Evolutionary conservation across 2,329 filamentous ascomycete species (phyloP).

Genomic region (Aspergillus pseudonomiae): DNA sequence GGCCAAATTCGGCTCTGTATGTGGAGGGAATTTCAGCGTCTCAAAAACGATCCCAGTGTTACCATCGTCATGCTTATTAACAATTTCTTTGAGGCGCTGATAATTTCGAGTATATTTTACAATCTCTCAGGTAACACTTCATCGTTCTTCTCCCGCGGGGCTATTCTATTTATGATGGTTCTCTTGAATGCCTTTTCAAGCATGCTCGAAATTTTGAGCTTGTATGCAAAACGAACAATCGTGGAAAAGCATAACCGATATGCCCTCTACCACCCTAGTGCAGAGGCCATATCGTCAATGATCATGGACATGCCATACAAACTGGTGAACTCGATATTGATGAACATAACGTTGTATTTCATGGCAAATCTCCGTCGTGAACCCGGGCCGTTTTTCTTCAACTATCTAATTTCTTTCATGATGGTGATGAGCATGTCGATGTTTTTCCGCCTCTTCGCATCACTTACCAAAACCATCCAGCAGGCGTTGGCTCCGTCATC

Average conservation of each 20-base stretch:
- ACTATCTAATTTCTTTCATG: constrained; percentile 72
- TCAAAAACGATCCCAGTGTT: constrained; percentile 72
- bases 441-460: constrained; percentile 77
- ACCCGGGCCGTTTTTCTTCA: constrained; percentile 79
- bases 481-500: constrained; percentile 58
- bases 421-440: constrained; percentile 77
- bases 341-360: constrained; percentile 81
- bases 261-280: constrained; percentile 25
- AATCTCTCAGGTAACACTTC: constrained; percentile 65
- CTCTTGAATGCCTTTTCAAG: constrained; percentile 79
- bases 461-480: constrained; percentile 66
- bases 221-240: constrained; percentile 22
- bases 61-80: constrained; percentile 65
- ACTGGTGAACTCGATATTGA: constrained; percentile 67
- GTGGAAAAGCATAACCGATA: constrained; percentile 25
- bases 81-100: constrained; percentile 72
- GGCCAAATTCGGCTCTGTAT: constrained; percentile 78
- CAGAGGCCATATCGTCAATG: constrained; percentile 11
- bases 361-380: constrained; percentile 77
- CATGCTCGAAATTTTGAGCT: constrained; percentile 60
- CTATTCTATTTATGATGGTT: constrained; percentile 80
- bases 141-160: constrained; percentile 75
- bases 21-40: constrained; percentile 73
- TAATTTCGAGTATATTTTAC: constrained; percentile 78
- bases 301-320: constrained; percentile 67